Base-by-base conservation (phyloP, 164 flowering plant species). In the Amborella trichopoda region DNA sequence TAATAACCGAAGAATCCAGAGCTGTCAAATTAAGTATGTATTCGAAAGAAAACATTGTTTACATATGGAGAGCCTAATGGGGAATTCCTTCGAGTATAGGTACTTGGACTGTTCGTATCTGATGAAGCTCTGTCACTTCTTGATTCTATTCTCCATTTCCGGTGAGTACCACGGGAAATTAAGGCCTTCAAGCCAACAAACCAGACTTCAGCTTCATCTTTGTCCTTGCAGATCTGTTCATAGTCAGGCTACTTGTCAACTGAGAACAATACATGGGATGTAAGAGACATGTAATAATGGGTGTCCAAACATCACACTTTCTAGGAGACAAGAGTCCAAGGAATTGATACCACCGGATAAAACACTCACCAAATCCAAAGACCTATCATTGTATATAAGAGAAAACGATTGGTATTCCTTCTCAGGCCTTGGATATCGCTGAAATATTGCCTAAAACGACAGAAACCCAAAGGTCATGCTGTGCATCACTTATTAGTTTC, bases 131-230 rank as follows among this genome's bases (percentile, higher is more conserved):
- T 95, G 56, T 91, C 99, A 69, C 96, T 91, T 61, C 88, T 87
- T 53, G 99, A 78, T 60, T 91, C 99, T 26, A 94, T 74, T 76
- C 87, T 77, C 90, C 91, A 82, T 60, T 72, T 87, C 23, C 87
- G 65, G 20, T 82, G 78, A 71, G 82, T 93, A 32, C 83, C 58
- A 23, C 91, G 87, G 42, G 96, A 78, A 60, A 87, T 80, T 55
- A 91, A 72, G 55, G 99, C 94, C 62, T 91, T 87, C 28, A 91
- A 68, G 49, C 99, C 99, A 70, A 83, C 84, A 73, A 91, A 78
- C 99, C 99, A 91, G 39, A 78, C 86, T 67, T 91, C 99, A 64
- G 99, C 95, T 73, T 87, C 99, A 75, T 91, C 99, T 76, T 91
- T 91, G 67, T 91, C 99, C 69, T 91, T 91, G 75, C 99, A 91